These are phyloP conservation scores for Gardenia jasminoides DNA, from an alignment of 257 asterid genomes.

Conservation along the genomic window DNA sequence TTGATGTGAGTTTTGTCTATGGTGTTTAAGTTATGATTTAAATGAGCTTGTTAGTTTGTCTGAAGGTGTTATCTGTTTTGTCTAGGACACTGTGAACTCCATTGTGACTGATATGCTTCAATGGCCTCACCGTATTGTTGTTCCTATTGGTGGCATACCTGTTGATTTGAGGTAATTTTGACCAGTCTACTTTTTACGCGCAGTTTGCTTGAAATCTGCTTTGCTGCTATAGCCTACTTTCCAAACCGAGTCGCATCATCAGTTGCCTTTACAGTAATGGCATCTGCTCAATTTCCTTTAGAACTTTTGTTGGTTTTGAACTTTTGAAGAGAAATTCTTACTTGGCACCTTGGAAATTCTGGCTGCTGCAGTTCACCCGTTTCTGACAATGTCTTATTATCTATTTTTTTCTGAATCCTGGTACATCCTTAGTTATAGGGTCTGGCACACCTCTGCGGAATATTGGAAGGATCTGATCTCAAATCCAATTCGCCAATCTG, in stretches of 20 bases:
- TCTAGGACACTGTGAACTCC: slow-evolving; percentile 81
- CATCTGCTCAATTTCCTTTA: neutral
- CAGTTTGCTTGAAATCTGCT: neutral
- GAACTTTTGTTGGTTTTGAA: neutral
- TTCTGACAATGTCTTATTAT: neutral
- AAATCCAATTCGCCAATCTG: neutral
- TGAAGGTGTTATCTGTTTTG: slow-evolving; percentile 30
- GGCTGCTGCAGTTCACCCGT: neutral
- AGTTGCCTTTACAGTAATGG: neutral
- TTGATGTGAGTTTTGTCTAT: slow-evolving; percentile 61
- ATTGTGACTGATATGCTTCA: slow-evolving; percentile 87
- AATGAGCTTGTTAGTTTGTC: slow-evolving; percentile 5
- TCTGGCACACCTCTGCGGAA: neutral
- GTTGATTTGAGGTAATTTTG: slow-evolving; percentile 66
- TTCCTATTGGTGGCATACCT: slow-evolving; percentile 89
- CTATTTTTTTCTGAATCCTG: neutral
- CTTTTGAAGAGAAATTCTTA: neutral
- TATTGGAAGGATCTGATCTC: neutral
- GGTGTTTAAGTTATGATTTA: slow-evolving; percentile 8
- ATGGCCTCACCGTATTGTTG: slow-evolving; percentile 99
- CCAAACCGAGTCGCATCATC: no score
- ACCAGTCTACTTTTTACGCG: slow-evolving; percentile 13
- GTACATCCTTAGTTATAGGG: neutral
- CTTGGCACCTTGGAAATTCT: neutral
- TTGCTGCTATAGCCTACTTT: neutral